These are phyloP conservation scores for Urtica urens DNA, from an alignment of 306 rosid species.

Conservation along the genomic window DNA sequence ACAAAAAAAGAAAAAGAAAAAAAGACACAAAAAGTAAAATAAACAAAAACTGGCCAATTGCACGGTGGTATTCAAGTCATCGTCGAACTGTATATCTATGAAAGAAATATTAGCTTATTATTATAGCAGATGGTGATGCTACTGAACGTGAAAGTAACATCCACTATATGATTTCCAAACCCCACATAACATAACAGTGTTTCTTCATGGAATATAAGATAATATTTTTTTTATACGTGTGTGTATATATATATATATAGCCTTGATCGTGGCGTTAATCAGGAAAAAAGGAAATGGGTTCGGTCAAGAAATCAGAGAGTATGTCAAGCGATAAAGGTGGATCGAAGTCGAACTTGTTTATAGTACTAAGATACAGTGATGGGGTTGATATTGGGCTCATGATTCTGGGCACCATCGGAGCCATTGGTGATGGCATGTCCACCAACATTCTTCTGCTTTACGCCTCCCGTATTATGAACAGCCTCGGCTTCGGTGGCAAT, in stretches of 20 bases:
- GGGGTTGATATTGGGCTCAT: constrained; percentile 65
- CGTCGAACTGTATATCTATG: constrained; percentile 11
- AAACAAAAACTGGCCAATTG: constrained; percentile 13
- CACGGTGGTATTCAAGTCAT: constrained; percentile 17
- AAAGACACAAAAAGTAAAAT: background rate
- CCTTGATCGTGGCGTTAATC: background rate
- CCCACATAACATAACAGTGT: constrained; percentile 17
- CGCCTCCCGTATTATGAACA: constrained; percentile 84
- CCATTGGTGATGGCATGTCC: constrained; percentile 91
- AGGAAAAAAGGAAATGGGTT: constrained; percentile 20
- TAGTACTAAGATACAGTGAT: constrained; percentile 63
- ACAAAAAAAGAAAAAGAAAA: constrained; percentile 1
- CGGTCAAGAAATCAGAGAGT: constrained; percentile 11
- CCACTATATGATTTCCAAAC: constrained; percentile 29
- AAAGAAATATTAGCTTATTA: background rate
- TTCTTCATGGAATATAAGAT: constrained; percentile 15
- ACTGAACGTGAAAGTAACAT: constrained; percentile 17
- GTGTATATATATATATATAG: background rate
- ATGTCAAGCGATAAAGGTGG: background rate
- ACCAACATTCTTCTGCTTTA: constrained; percentile 66
- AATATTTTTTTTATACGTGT: background rate
- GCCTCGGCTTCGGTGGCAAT: constrained; percentile 51
- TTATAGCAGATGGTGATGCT: background rate
- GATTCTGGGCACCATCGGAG: constrained; percentile 70
- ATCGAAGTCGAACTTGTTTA: constrained; percentile 8